phyloP scores from a whole-genome alignment of 306 rosid species.

The Cucurbita ficifolia region DNA sequence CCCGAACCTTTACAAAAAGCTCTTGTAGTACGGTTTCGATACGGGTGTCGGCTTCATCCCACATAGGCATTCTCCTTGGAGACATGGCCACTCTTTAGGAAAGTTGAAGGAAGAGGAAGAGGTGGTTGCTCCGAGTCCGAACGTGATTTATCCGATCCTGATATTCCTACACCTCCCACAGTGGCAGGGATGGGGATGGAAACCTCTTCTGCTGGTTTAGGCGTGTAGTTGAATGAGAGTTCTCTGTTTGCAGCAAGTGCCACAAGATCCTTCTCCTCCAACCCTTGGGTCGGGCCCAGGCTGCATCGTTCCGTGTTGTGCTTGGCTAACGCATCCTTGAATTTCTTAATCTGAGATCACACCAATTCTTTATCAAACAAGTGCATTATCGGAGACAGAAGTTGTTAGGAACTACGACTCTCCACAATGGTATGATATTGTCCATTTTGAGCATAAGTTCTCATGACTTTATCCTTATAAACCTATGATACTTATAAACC shows the following conservation, averaged over 20 bases:
- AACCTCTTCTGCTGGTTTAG: slow-evolving; percentile 29
- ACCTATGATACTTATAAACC: no score
- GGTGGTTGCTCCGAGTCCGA: slow-evolving; percentile 3
- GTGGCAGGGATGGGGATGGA: background rate
- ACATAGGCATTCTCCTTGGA: slow-evolving; percentile 29
- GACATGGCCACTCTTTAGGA: slow-evolving; percentile 13
- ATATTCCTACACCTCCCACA: background rate
- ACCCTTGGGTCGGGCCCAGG: slow-evolving; percentile 65
- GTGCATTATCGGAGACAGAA: background rate
- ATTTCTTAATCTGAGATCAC: slow-evolving; percentile 60
- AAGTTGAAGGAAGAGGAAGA: slow-evolving; percentile 15
- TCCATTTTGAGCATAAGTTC: no score
- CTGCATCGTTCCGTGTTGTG: slow-evolving; percentile 77
- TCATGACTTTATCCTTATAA: no score
- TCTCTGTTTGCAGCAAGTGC: slow-evolving; percentile 67
- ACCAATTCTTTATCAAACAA: background rate
- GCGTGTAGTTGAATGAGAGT: slow-evolving; percentile 49
- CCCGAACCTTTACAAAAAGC: background rate
- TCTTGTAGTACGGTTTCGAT: background rate
- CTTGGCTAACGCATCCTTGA: slow-evolving; percentile 77
- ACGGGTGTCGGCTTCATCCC: slow-evolving; percentile 24
- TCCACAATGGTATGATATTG: no score
- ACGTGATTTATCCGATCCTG: slow-evolving; percentile 4
- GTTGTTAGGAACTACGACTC: no score
- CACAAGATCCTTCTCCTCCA: slow-evolving; percentile 86